These are phyloP conservation scores for Raddia distichophylla DNA, from an alignment of 176 grass and related monocot genomes.

Conservation along the genomic window DNA sequence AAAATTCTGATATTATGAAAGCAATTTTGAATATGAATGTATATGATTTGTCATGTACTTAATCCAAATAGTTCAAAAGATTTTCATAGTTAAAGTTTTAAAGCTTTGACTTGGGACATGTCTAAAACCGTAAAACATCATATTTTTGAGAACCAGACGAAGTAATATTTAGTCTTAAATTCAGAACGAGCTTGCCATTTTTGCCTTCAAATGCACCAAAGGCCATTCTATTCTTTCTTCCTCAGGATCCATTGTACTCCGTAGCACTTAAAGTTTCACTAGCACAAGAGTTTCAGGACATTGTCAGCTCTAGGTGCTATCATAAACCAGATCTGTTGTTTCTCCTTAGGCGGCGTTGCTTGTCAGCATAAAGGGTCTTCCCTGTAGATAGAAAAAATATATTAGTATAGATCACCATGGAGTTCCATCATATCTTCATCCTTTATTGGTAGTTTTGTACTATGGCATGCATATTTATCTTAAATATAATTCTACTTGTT, in stretches of 20 bases:
- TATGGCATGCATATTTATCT: background rate
- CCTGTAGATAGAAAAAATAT: background rate
- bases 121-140: too few relatives aligned
- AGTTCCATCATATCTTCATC: background rate
- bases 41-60: too few relatives aligned
- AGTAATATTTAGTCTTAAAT: background rate
- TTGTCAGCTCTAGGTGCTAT: background rate
- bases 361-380: background rate
- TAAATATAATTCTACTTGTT: background rate
- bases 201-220: background rate
- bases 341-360: background rate
- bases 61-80: too few relatives aligned
- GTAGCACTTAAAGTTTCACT: background rate
- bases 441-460: conserved; percentile 20
- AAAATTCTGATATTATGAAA: too few relatives aligned
- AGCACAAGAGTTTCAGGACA: background rate
- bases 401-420: background rate
- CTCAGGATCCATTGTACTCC: background rate
- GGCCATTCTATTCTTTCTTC: conserved; percentile 1
- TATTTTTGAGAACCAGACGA: too few relatives aligned
- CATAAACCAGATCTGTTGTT: background rate
- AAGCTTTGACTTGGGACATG: too few relatives aligned
- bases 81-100: too few relatives aligned
- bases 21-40: too few relatives aligned
- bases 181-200: background rate